These are phyloP conservation scores for Eimeria acervulina DNA, from an alignment of 169 alveolate species.

Conservation along the genomic window DNA sequence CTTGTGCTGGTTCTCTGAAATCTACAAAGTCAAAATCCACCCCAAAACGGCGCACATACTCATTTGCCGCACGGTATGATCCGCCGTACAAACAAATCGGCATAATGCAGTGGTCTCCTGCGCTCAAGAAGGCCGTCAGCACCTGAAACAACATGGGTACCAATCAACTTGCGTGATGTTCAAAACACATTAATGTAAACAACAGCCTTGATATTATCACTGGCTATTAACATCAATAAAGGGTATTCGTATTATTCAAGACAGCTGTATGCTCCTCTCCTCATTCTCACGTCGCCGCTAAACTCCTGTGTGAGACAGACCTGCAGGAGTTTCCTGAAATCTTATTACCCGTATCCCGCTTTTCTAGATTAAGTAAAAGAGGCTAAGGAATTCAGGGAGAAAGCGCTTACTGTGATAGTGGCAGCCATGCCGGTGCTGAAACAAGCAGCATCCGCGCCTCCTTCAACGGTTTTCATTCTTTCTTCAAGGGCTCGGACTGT, in stretches of 20 bases:
- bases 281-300: too few species aligned
- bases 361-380: too few species aligned
- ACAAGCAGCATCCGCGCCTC: constrained; percentile 84
- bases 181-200: background rate
- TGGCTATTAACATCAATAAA: too few species aligned
- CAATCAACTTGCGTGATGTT: too few species aligned
- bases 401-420: constrained; percentile 74
- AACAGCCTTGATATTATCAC: too few species aligned
- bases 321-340: too few species aligned
- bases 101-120: constrained; percentile 85
- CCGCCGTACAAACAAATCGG: constrained; percentile 90
- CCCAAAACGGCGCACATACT: constrained; percentile 76
- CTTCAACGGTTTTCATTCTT: constrained; percentile 86
- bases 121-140: constrained; percentile 67
- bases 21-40: constrained; percentile 86
- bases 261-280: too few species aligned
- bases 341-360: too few species aligned
- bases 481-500: constrained; percentile 86
- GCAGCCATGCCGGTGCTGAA: constrained; percentile 89
- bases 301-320: too few species aligned
- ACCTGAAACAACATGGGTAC: constrained; percentile 25
- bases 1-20: constrained; percentile 84
- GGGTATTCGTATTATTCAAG: too few species aligned
- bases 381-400: too few species aligned
- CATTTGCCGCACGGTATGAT: constrained; percentile 83